phyloP scores from a whole-genome alignment of 2,329 filamentous ascomycete species.

The Claviceps paspali region DNA sequence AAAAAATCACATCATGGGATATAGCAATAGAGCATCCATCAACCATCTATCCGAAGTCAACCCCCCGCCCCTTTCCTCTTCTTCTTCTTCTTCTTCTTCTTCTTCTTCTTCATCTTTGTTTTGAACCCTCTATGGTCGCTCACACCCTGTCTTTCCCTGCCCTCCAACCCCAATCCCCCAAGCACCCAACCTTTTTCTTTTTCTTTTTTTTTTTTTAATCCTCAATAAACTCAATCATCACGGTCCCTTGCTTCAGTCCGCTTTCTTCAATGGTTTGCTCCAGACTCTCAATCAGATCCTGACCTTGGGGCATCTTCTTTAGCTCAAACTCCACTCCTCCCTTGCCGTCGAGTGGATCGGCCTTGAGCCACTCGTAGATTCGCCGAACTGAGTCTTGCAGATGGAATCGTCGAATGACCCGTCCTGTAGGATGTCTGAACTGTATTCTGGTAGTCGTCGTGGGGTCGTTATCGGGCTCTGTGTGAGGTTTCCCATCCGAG shows the following conservation, averaged over 20 bases:
- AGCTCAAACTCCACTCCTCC: constrained; percentile 71
- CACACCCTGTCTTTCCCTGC: too few species aligned
- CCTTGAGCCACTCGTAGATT: constrained; percentile 95
- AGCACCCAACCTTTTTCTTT: neutral
- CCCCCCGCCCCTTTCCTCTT: neutral
- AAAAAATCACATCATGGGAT: too few species aligned
- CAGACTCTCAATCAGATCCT: constrained; percentile 65
- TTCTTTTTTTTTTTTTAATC: constrained; percentile 16
- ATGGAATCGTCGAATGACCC: constrained; percentile 75
- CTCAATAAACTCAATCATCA: constrained; percentile 86
- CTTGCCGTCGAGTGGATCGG: constrained; percentile 68
- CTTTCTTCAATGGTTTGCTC: constrained; percentile 64
- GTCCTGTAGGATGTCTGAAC: constrained; percentile 71
- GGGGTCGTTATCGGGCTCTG: constrained; percentile 58
- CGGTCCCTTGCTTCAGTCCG: constrained; percentile 78
- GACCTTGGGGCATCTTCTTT: constrained; percentile 61
- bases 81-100: neutral
- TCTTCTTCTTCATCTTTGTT: too few species aligned
- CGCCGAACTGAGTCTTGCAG: constrained; percentile 61
- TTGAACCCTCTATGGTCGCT: too few species aligned
- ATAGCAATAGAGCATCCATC: too few species aligned
- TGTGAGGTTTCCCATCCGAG: constrained; percentile 55
- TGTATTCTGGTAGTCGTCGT: constrained; percentile 75
- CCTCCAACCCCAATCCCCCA: too few species aligned
- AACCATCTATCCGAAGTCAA: neutral